Percentiles rank a stretch among this genome's conserved stretches.
Conservation (phyloP, 106 monocot species). For the Dioscorea zingiberensis region DNA sequence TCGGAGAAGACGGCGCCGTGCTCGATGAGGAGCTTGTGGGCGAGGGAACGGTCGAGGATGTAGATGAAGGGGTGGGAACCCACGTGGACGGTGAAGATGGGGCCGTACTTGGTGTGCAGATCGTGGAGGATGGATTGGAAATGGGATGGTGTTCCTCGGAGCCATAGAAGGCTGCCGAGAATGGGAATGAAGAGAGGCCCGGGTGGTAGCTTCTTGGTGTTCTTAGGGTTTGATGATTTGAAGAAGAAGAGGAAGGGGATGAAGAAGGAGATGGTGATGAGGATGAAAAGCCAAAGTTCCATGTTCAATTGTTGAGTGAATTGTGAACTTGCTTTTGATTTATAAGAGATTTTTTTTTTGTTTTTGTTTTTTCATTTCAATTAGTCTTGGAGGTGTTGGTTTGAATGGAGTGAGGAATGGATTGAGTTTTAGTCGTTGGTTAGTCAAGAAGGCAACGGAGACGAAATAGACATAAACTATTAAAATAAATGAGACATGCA, state of each 20-base stretch:
- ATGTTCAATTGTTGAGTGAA: too few relatives aligned
- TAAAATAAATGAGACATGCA: too few relatives aligned
- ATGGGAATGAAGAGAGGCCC: constrained; percentile 25
- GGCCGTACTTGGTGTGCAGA: constrained; percentile 21
- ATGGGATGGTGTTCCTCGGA: constrained; percentile 7
- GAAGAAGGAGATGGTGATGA: too few relatives aligned
- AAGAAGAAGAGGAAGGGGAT: not conserved
- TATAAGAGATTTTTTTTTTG: too few relatives aligned
- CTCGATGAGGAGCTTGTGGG: constrained; percentile 28
- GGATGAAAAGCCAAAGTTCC: not conserved
- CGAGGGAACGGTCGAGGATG: constrained; percentile 21
- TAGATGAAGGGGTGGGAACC: constrained; percentile 18
- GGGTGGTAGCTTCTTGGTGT: constrained; percentile 18
- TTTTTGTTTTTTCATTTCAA: too few relatives aligned
- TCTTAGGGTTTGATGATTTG: not conserved
- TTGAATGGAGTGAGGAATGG: too few relatives aligned
- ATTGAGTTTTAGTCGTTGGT: too few relatives aligned
- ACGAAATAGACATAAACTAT: too few relatives aligned
- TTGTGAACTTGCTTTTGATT: too few relatives aligned
- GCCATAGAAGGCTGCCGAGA: constrained; percentile 23
- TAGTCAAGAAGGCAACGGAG: too few relatives aligned
- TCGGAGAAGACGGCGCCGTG: constrained; percentile 24
- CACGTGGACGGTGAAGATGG: constrained; percentile 25
- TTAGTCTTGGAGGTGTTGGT: too few relatives aligned
- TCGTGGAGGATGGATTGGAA: constrained; percentile 19